These are phyloP conservation scores for Malassezia vespertilionis DNA, from an alignment of 1,284 basidiomycete species.

Conservation along the genomic window DNA sequence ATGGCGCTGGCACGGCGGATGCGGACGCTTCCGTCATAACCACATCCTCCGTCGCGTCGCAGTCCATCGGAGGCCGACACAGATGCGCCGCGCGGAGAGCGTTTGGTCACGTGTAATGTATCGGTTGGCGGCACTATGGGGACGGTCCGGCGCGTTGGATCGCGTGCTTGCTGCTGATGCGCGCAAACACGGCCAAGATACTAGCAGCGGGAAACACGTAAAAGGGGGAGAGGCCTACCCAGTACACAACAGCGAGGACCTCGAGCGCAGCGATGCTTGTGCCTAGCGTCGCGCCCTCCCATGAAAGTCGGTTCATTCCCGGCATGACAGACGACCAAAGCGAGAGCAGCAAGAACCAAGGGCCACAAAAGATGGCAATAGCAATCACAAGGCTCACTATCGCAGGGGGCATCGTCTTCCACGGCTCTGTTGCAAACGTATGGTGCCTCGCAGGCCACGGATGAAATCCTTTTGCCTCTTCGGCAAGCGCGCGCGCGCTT, in stretches of 20 bases:
- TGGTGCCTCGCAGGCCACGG: slow-evolving; percentile 5
- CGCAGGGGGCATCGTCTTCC: slow-evolving; percentile 16
- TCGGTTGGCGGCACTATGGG: not conserved
- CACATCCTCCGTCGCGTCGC: slow-evolving; percentile 1
- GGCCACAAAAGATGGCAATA: not conserved
- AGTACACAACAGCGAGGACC: slow-evolving; percentile 3
- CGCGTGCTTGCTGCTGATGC: slow-evolving; percentile 1
- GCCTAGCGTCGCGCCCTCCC: not conserved
- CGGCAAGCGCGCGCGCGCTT: slow-evolving; percentile 1
- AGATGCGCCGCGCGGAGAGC: too few relatives aligned
- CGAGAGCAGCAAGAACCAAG: slow-evolving; percentile 4
- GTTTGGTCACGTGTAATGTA: slow-evolving; percentile 2
- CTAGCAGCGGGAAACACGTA: slow-evolving; percentile 2
- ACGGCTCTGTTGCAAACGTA: slow-evolving; percentile 15
- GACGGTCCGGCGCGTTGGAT: not conserved
- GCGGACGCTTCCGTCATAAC: not conserved
- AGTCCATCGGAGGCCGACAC: too few relatives aligned
- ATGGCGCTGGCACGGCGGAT: not conserved
- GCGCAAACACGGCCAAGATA: not conserved
- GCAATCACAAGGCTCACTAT: not conserved
- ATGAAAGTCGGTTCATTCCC: not conserved
- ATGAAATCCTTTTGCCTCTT: slow-evolving; percentile 6
- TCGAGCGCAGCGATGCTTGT: slow-evolving; percentile 1
- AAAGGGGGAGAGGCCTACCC: slow-evolving; percentile 8
- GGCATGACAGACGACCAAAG: not conserved